Base-by-base conservation (phyloP, 2,329 filamentous ascomycete genomes). In the Xylariales sp. region DNA sequence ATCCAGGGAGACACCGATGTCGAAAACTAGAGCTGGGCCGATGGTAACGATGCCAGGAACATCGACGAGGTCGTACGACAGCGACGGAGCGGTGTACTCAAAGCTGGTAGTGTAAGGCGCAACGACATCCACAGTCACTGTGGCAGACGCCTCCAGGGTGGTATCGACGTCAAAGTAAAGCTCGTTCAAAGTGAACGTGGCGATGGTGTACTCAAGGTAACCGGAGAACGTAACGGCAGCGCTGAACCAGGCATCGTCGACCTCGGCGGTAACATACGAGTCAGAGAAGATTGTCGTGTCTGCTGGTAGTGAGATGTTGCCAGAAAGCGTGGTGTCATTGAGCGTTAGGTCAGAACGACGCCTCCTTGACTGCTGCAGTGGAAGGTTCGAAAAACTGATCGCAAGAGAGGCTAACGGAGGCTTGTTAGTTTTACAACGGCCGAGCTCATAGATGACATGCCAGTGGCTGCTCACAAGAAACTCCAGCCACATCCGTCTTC, bases 101-200 rank as follows among this genome's bases (percentile, higher is more conserved):
- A 21, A 20, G 5, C 16, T 20, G 21, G 15, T 24, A 14, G 28
- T 51, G 45, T 61, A 63, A 2, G 58, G 43, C 1, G 57, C 57
- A 4, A 47, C 52, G 6, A 66, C 53, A 13, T 57, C 52, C 25
- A 61, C 54, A 21, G 55, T 56, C 17, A 71, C 36, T 14, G 47
- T 58, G 3, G 70, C 43, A 23, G 60, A 53, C 3, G 62, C 58
- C 13, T 52, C 54, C 37, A 68, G 54, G 16, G 49, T 46, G 16
- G 64, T 55, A 37, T 67, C 63, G 42, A 70, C 55, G 42, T 70
- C 65, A 30, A 70, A 63, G 48, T 61, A 63, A 5, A 70, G 18
- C 53, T 47, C 29, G 63, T 47, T 17, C 3, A 65, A 47, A 28
- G 54, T 49, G 28, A 52, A 51, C n/a, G 43, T 42, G 32, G 54